A percentile compares a stretch with the other conserved stretches of the same genome.
These are phyloP conservation scores for Cystobasidium ongulense DNA, from an alignment of 768 basidiomycete genomes.

Conservation along the genomic window DNA sequence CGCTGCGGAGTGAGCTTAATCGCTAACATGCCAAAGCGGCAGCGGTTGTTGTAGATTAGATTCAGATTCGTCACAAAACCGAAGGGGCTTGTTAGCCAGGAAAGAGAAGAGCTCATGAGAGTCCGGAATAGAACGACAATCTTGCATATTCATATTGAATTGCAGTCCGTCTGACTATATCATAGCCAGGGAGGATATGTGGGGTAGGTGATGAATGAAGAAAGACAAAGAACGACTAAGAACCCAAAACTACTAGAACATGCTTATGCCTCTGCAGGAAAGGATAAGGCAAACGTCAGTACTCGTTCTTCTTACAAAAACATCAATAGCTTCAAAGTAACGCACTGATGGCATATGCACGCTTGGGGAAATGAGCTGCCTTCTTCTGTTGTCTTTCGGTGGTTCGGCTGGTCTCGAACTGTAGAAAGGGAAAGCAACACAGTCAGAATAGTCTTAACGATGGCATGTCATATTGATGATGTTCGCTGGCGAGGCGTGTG, in stretches of 20 bases:
- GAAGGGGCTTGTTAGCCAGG: too few relatives aligned
- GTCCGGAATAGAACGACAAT: too few relatives aligned
- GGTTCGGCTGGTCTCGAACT: conserved; percentile 77
- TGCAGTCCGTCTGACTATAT: neutral
- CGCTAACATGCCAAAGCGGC: too few relatives aligned
- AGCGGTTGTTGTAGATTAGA: too few relatives aligned
- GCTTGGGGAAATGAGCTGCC: conserved; percentile 42
- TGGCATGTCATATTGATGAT: neutral
- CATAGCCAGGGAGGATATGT: neutral
- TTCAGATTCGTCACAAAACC: too few relatives aligned
- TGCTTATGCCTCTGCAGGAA: conserved; percentile 1
- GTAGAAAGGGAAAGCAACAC: neutral
- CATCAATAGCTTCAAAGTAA: neutral
- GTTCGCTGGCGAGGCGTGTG: too few relatives aligned
- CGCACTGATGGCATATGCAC: conserved; percentile 73
- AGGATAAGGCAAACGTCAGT: neutral
- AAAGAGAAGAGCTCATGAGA: too few relatives aligned
- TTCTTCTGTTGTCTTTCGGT: conserved; percentile 61
- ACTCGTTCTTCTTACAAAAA: neutral
- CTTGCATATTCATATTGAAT: neutral
- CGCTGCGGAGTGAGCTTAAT: too few relatives aligned
- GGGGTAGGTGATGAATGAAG: neutral
- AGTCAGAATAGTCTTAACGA: neutral
- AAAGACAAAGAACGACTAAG: conserved; percentile 6
- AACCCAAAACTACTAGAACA: neutral